phyloP scores from a whole-genome alignment of 2,329 filamentous ascomycete species.

The Ramichloridium luteum region DNA sequence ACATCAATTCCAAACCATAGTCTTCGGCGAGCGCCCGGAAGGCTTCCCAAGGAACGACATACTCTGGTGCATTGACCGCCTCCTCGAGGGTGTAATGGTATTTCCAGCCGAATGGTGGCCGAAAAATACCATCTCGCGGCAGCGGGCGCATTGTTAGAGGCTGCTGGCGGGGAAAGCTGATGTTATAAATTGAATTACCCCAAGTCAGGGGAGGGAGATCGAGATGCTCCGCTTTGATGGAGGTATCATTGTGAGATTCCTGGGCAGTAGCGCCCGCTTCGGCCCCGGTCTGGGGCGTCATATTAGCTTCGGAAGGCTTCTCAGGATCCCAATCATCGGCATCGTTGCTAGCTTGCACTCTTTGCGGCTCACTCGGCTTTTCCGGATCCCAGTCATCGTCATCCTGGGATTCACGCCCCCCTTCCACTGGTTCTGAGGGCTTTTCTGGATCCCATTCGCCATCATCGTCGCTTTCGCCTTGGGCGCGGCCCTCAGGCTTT shows the following conservation, averaged over 20 bases:
- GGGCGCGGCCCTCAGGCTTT: too few relatives aligned
- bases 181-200: constrained; percentile 87
- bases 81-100: constrained; percentile 95
- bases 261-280: constrained; percentile 14
- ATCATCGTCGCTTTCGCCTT: constrained; percentile 19
- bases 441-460: constrained; percentile 29
- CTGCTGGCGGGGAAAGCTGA: constrained; percentile 65
- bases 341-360: constrained; percentile 14
- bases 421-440: constrained; percentile 31
- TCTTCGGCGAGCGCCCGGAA: constrained; percentile 93
- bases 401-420: constrained; percentile 14
- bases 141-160: constrained; percentile 18
- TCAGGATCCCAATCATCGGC: constrained; percentile 28
- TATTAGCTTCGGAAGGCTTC: constrained; percentile 34
- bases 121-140: constrained; percentile 77
- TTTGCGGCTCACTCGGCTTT: constrained; percentile 33
- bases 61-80: constrained; percentile 93
- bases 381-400: constrained; percentile 28
- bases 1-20: constrained; percentile 91
- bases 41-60: constrained; percentile 95
- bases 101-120: constrained; percentile 93
- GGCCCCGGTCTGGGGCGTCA: constrained; percentile 23
- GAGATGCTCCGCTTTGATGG: constrained; percentile 5
- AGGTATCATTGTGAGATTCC: constrained; percentile 6
- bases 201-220: constrained; percentile 48